phyloP scores from a whole-genome alignment of 2,329 filamentous ascomycete genomes.

The Claviceps fusiformis region DNA sequence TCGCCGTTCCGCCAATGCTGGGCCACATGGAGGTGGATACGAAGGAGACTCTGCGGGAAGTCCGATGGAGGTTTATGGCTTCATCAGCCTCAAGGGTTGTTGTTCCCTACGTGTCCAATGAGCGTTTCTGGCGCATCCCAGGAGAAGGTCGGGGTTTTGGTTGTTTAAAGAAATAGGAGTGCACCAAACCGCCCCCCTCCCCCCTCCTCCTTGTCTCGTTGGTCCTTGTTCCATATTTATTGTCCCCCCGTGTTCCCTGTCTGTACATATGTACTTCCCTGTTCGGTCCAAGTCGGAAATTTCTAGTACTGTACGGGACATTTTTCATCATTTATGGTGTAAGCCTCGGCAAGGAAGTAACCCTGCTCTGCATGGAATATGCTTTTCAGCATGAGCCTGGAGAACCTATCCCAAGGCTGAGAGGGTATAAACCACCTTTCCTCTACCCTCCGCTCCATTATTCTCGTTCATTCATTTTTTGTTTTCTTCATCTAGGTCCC shows the following conservation, averaged over 20 bases:
- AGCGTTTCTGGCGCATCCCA: not conserved
- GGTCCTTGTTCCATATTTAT: not conserved
- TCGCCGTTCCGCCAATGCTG: not conserved
- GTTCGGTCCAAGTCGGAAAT: not conserved
- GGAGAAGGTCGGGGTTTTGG: not conserved
- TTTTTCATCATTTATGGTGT: not conserved
- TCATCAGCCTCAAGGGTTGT: not conserved
- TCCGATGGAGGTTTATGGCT: not conserved
- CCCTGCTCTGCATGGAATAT: not conserved
- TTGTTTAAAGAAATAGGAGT: not conserved
- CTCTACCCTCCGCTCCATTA: not conserved
- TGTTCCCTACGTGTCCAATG: not conserved
- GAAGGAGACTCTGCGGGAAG: not conserved
- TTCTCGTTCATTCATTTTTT: not conserved
- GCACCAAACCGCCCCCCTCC: not conserved
- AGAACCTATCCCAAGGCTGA: not conserved
- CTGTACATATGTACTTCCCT: not conserved
- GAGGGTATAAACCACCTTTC: constrained; percentile 4
- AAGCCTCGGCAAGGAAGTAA: not conserved
- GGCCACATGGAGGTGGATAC: not conserved
- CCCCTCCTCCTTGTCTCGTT: not conserved
- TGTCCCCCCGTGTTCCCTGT: not conserved
- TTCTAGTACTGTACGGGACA: not conserved
- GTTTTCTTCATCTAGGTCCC: constrained; percentile 1
- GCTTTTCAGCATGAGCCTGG: not conserved